Conservation (phyloP, 148 eudicot species). For the Rhododendron simsii region DNA sequence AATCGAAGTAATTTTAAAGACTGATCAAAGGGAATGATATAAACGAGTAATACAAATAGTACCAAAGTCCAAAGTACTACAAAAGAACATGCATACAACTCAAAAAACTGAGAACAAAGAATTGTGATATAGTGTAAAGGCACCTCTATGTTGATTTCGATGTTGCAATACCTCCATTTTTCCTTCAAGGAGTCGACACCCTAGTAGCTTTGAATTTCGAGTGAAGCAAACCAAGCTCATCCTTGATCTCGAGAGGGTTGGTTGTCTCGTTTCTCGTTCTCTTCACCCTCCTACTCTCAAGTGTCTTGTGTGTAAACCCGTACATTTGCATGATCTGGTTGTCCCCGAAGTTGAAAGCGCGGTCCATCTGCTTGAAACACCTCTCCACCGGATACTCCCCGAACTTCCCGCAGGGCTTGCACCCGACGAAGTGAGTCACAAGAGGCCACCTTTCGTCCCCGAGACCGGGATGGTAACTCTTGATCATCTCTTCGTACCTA, state of each 20-base stretch:
- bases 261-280: slow-evolving; percentile 51
- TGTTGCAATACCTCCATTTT: neutral
- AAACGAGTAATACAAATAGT: slow-evolving; percentile 1
- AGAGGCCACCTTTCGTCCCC: slow-evolving; percentile 82
- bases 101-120: neutral
- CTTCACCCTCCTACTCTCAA: slow-evolving; percentile 55
- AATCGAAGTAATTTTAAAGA: neutral
- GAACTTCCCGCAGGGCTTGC: slow-evolving; percentile 65
- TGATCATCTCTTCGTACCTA: slow-evolving; percentile 55
- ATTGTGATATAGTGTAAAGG: neutral
- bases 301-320: slow-evolving; percentile 55
- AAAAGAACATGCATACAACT: neutral
- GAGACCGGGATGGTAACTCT: slow-evolving; percentile 56
- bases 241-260: slow-evolving; percentile 45
- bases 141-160: too few species aligned
- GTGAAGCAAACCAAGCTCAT: slow-evolving; percentile 60
- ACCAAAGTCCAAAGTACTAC: neutral
- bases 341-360: slow-evolving; percentile 76
- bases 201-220: slow-evolving; percentile 42
- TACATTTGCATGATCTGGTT: slow-evolving; percentile 65
- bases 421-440: slow-evolving; percentile 79
- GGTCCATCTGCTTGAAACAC: slow-evolving; percentile 70
- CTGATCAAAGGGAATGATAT: neutral
- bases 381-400: slow-evolving; percentile 68
- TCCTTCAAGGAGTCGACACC: slow-evolving; percentile 27